Evolutionary conservation across 1,284 basidiomycete species (phyloP), one percentile per base, ranked within the genome.

Genomic region (Cryptococcus neoformans): DNA sequence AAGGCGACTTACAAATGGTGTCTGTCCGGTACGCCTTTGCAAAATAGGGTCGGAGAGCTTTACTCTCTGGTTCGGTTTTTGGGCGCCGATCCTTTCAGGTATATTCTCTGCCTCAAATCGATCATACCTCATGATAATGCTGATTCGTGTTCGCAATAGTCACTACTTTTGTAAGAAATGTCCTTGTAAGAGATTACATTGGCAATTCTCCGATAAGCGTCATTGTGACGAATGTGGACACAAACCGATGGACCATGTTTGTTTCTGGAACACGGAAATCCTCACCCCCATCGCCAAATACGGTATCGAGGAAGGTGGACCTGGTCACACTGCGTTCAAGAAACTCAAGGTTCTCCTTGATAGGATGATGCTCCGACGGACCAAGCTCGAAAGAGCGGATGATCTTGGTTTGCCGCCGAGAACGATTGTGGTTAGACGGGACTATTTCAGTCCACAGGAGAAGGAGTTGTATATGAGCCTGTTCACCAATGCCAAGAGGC

Each of bases 381-480:
- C 80, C 38, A 81, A 81, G 86, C 79, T 99, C 42, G 90, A 99
- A 84, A 84, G 90, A 51, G 95, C 95, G 1, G 96, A 99, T 71
- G 96, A 99, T 74, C 85, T 99, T 50, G 96, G 93, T 5, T 80
- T 99, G n/a, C 96, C 96, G 3, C 96, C 96, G 3, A 84, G 96
- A 42, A 94, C 88, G 0, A 89, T 99, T 45, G 83, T 90, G 53
- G 87, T 99, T 59, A 85, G 92, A 42, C 83, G 87, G 52, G 95
- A 99, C 75, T 89, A 88, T 75, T 99, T 99, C 81, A 96, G 91
- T 62, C 90, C 92, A 0, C 92, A 96, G 73, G 94, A 98, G 78
- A 96, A 94, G 75, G 95, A 99, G 69, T 80, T 99, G 10, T 99
- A 99, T 77, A 82, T 87, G 53, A 92, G 89, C 3, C 79, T 99